Conservation (phyloP, 139 green algal species). For the Volvox reticuliferus region DNA sequence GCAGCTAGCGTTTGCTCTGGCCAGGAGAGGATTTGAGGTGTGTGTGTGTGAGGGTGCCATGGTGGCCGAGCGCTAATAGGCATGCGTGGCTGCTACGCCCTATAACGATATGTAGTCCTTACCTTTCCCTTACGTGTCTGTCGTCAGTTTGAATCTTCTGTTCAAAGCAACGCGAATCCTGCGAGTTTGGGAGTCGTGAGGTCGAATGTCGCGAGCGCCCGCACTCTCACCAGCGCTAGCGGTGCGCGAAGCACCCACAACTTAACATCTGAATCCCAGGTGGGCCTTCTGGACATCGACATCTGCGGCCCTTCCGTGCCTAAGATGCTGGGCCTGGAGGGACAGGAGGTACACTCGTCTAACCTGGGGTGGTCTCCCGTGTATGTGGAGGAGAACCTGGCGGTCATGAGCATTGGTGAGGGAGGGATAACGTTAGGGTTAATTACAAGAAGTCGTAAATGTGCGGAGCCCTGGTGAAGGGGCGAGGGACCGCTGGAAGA, state of each 20-base stretch:
- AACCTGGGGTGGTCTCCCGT: slow-evolving; percentile 90
- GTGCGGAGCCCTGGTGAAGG: neutral
- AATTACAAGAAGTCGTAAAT: too few species aligned
- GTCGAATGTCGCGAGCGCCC: too few species aligned
- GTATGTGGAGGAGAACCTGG: slow-evolving; percentile 95
- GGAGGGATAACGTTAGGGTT: too few species aligned
- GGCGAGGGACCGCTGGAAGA: neutral
- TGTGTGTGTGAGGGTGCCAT: neutral
- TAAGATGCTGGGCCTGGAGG: slow-evolving; percentile 95
- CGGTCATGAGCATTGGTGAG: slow-evolving; percentile 96
- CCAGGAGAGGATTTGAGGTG: slow-evolving; percentile 77
- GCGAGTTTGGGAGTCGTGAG: too few species aligned
- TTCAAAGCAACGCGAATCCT: too few species aligned
- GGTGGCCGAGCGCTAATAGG: neutral
- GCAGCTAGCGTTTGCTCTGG: slow-evolving; percentile 93
- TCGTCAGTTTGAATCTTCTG: too few species aligned
- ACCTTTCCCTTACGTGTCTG: too few species aligned
- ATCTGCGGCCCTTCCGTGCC: slow-evolving; percentile 97
- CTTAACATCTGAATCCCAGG: slow-evolving; percentile 60
- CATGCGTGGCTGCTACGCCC: too few species aligned
- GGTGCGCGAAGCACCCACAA: too few species aligned
- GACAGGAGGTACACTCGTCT: slow-evolving; percentile 91
- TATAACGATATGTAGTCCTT: too few species aligned
- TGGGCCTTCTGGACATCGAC: slow-evolving; percentile 98
- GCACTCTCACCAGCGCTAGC: too few species aligned